Conservation (phyloP, 1,284 basidiomycete species). For the Boletellus deceptivus region DNA sequence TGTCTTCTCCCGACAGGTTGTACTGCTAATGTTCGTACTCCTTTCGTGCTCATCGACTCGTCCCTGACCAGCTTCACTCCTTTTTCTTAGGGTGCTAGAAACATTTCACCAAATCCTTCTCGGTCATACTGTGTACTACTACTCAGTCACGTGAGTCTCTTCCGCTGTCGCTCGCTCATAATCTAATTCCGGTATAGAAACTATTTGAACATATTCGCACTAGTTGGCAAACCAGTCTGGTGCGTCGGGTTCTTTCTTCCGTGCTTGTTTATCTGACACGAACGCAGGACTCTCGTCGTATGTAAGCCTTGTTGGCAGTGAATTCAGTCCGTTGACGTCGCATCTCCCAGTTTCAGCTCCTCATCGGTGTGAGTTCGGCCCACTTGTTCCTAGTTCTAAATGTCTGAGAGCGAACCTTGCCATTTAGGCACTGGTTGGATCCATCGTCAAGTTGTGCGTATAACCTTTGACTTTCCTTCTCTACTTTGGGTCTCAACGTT, state of each 20-base stretch:
- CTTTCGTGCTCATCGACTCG: background rate
- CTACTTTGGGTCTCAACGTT: background rate
- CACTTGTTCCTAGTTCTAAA: background rate
- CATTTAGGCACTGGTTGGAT: slow-evolving; percentile 52
- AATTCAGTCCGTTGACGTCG: background rate
- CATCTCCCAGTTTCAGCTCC: slow-evolving; percentile 50
- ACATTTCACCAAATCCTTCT: slow-evolving; percentile 53
- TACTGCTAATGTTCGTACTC: slow-evolving; percentile 21
- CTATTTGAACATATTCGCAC: slow-evolving; percentile 41
- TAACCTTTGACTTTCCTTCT: background rate
- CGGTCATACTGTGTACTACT: slow-evolving; percentile 57
- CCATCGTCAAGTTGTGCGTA: slow-evolving; percentile 60
- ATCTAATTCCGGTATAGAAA: slow-evolving; percentile 39
- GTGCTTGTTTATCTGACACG: slow-evolving; percentile 6
- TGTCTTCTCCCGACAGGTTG: slow-evolving; percentile 15
- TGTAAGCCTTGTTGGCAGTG: slow-evolving; percentile 4
- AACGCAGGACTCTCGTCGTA: slow-evolving; percentile 24
- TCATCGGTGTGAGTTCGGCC: slow-evolving; percentile 49
- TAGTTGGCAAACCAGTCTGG: slow-evolving; percentile 50
- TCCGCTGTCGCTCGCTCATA: background rate
- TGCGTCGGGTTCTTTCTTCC: slow-evolving; percentile 15
- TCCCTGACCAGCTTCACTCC: background rate
- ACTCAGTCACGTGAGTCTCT: slow-evolving; percentile 45
- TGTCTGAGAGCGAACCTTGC: slow-evolving; percentile 7
- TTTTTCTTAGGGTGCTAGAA: slow-evolving; percentile 45